A percentile compares a stretch with the other conserved stretches of the same genome.
phyloP scores from a whole-genome alignment of 2,329 filamentous ascomycete species.

The Xylariaceae sp. region DNA sequence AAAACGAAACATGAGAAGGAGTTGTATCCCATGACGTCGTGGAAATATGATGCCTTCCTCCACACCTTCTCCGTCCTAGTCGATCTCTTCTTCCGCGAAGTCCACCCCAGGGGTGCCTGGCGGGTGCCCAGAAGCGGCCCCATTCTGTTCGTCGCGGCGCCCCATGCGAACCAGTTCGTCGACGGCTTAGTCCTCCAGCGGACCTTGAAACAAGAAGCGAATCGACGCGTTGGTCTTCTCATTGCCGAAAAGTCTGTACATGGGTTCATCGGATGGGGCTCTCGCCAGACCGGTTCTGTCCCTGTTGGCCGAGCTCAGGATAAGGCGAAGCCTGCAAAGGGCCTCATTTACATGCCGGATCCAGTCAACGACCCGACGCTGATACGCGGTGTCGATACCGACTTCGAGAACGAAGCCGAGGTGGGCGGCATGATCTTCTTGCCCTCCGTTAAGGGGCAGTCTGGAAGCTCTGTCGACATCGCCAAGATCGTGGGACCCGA shows the following conservation, averaged over 20 bases:
- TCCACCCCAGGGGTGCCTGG: conserved; percentile 94
- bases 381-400: conserved; percentile 77
- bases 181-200: conserved; percentile 94
- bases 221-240: conserved; percentile 87
- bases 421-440: conserved; percentile 85
- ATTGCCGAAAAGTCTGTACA: conserved; percentile 96
- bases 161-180: conserved; percentile 97
- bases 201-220: conserved; percentile 83
- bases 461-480: conserved; percentile 82
- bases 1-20: conserved; percentile 51
- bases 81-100: conserved; percentile 97
- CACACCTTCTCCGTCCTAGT: conserved; percentile 82
- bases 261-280: conserved; percentile 88
- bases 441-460: conserved; percentile 78
- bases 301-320: conserved; percentile 95
- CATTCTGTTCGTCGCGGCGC: conserved; percentile 93
- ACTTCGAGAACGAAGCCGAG: conserved; percentile 79
- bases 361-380: conserved; percentile 83
- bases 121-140: conserved; percentile 88
- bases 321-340: conserved; percentile 77
- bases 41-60: conserved; percentile 78
- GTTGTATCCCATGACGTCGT: conserved; percentile 72
- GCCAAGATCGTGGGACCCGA: conserved; percentile 78
- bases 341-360: conserved; percentile 87
- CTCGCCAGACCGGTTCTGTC: conserved; percentile 83